These are phyloP conservation scores for Trichoderma guizhouense DNA, from an alignment of 2,329 filamentous ascomycete genomes.

Conservation along the genomic window DNA sequence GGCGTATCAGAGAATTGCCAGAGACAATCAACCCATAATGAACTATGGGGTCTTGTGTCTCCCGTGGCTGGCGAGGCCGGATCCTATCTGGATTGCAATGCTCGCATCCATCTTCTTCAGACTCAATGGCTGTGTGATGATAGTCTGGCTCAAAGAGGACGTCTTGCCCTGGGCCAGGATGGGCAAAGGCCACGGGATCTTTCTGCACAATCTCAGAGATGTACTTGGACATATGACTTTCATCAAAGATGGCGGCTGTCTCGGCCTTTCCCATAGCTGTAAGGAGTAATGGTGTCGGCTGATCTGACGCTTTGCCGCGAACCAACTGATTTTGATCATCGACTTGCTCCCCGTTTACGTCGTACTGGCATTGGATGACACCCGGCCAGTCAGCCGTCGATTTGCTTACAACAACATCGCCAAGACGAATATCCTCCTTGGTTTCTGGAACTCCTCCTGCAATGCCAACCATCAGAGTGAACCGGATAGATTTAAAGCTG, in stretches of 20 bases:
- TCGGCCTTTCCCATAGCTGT: constrained; percentile 6
- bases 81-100: neutral
- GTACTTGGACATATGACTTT: neutral
- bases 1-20: neutral
- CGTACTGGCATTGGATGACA: neutral
- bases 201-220: neutral
- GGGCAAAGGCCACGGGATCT: neutral
- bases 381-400: neutral
- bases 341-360: neutral
- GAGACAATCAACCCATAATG: neutral
- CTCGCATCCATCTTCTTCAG: neutral
- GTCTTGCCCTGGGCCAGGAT: neutral
- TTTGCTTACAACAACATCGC: constrained; percentile 1
- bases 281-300: neutral
- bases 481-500: neutral
- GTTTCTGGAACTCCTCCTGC: neutral
- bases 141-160: neutral
- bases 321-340: neutral
- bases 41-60: neutral
- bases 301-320: neutral
- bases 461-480: neutral
- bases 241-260: constrained; percentile 3
- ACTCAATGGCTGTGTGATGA: neutral
- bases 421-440: neutral
- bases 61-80: neutral